These are phyloP conservation scores for Candida wancherniae DNA, from an alignment of 805 yeast species.

Conservation along the genomic window DNA sequence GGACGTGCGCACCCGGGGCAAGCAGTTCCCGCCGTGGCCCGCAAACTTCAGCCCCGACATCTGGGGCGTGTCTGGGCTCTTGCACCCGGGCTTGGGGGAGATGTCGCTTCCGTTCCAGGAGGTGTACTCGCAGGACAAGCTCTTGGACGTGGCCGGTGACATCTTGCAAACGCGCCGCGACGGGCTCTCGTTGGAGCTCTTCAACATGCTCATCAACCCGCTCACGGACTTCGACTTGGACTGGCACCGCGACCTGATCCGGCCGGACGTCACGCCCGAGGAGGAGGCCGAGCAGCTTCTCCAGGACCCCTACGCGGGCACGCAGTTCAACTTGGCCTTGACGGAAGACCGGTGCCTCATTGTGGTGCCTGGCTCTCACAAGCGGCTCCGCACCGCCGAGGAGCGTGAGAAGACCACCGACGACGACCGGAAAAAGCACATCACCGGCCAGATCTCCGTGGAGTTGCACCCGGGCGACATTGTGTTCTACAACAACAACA, in stretches of 20 bases:
- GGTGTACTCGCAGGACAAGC: conserved; percentile 34
- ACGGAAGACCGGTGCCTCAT: conserved; percentile 44
- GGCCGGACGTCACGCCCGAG: conserved; percentile 41
- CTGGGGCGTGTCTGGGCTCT: conserved; percentile 47
- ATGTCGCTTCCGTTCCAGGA: conserved; percentile 36
- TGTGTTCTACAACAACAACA: conserved; percentile 47
- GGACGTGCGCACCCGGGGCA: conserved; percentile 45
- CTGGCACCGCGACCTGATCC: conserved; percentile 51
- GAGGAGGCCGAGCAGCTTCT: conserved; percentile 40
- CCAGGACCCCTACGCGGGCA: conserved; percentile 40
- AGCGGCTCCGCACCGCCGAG: conserved; percentile 39
- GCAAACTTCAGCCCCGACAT: conserved; percentile 45
- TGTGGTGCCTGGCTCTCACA: conserved; percentile 46
- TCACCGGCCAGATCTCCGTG: conserved; percentile 38
- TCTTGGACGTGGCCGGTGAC: conserved; percentile 38
- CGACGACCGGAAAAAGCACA: conserved; percentile 29
- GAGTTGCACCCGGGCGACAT: conserved; percentile 46
- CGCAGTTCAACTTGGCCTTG: conserved; percentile 49
- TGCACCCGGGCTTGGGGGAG: conserved; percentile 43
- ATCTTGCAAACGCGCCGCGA: conserved; percentile 36
- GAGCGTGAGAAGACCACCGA: conserved; percentile 39
- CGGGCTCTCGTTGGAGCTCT: conserved; percentile 42
- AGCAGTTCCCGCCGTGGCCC: conserved; percentile 59
- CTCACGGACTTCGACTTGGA: conserved; percentile 48
- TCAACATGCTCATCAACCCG: conserved; percentile 51